A percentile compares a stretch with the other conserved stretches of the same genome.
phyloP scores from a whole-genome alignment of 139 green algal genomes.

The Micractinium conductrix region DNA sequence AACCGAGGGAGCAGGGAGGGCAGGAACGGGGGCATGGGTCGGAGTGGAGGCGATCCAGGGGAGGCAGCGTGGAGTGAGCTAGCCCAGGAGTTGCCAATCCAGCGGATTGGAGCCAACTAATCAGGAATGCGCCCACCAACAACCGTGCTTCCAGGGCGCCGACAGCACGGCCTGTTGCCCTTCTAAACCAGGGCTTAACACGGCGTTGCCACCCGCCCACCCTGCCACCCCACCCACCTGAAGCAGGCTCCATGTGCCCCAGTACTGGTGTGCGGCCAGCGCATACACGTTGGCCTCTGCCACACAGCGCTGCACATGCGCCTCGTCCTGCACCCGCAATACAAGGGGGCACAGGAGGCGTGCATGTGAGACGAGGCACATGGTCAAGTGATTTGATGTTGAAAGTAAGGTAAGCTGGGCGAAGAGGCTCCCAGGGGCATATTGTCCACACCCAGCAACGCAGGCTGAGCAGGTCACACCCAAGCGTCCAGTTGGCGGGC shows the following conservation, averaged over 20 bases:
- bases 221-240: constrained; percentile 60
- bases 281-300: constrained; percentile 85
- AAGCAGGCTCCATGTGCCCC: constrained; percentile 90
- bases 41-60: not conserved
- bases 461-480: too few relatives aligned
- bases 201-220: too few relatives aligned
- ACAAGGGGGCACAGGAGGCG: too few relatives aligned
- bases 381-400: not conserved
- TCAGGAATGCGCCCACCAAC: not conserved
- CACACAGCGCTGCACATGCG: constrained; percentile 40
- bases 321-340: constrained; percentile 31
- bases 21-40: not conserved
- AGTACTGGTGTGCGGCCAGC: constrained; percentile 91
- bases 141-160: not conserved
- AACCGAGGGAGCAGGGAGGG: not conserved
- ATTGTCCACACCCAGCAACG: too few relatives aligned
- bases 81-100: not conserved
- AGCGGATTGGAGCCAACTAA: not conserved
- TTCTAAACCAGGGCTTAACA: too few relatives aligned
- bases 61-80: not conserved
- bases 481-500: too few relatives aligned
- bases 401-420: not conserved
- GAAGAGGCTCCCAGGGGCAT: not conserved
- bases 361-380: too few relatives aligned
- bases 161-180: too few relatives aligned